A percentile compares a stretch with the other conserved stretches of the same genome.
phyloP scores from a whole-genome alignment of 352 stramenopile species.

The Globisporangium lucens region DNA sequence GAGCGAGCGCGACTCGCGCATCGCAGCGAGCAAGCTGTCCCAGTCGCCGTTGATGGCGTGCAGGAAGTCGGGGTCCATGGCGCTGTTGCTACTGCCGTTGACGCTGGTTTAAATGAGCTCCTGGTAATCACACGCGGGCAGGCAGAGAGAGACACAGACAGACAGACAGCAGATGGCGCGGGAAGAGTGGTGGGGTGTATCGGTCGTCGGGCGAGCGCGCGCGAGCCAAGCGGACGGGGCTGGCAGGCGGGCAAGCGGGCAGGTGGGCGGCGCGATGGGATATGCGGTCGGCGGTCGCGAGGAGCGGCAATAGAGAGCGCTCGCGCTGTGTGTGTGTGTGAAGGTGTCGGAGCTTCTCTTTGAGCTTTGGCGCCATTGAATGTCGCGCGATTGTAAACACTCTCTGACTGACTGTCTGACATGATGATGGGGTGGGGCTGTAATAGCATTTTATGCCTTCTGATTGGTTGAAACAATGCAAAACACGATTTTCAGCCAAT shows the following conservation, averaged over 20 bases:
- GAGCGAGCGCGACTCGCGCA: constrained; percentile 61
- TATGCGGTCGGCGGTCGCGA: neutral
- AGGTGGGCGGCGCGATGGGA: neutral
- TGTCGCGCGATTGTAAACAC: constrained; percentile 6
- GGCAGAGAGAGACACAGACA: neutral
- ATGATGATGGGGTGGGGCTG: neutral
- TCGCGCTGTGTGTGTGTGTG: neutral
- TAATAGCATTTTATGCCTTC: neutral
- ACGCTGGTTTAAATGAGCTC: neutral
- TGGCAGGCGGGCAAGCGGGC: neutral
- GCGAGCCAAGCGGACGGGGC: neutral
- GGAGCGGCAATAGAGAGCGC: constrained; percentile 3
- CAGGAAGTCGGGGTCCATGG: constrained; percentile 73
- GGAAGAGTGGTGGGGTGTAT: neutral
- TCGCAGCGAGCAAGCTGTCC: constrained; percentile 59
- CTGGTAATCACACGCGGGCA: neutral
- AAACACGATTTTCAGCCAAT: neutral
- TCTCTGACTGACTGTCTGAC: constrained; percentile 5
- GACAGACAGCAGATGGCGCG: neutral
- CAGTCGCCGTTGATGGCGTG: constrained; percentile 81
- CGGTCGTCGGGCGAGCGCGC: neutral
- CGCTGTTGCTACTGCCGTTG: neutral
- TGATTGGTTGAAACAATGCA: neutral
- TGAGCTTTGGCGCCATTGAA: neutral
- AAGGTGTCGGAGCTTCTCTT: constrained; percentile 4